These are phyloP conservation scores for Lepiota brunneoincarnata DNA, from an alignment of 768 basidiomycete genomes.

Conservation along the genomic window DNA sequence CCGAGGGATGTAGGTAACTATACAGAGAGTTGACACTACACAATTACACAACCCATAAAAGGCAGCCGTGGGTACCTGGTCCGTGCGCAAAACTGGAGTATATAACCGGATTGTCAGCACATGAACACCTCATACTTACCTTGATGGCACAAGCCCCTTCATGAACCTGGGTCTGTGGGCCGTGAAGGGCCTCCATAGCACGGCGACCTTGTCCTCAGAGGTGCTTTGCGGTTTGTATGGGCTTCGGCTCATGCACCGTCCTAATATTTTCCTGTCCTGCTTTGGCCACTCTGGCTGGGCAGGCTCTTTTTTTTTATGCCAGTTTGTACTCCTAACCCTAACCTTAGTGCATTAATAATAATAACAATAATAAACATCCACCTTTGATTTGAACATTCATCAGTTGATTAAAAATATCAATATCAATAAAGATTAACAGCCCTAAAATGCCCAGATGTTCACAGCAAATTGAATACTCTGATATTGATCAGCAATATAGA, in stretches of 20 bases:
- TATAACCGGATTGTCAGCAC: conserved; percentile 21
- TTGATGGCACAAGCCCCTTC: conserved; percentile 62
- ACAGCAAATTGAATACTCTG: too few relatives aligned
- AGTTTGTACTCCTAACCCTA: conserved; percentile 40
- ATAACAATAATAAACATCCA: neutral
- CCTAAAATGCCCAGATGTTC: too few relatives aligned
- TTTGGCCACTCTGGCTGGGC: conserved; percentile 63
- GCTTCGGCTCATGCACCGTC: conserved; percentile 77
- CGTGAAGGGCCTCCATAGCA: conserved; percentile 59
- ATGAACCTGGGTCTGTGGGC: conserved; percentile 54
- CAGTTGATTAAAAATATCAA: too few relatives aligned
- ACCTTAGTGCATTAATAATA: conserved; percentile 28
- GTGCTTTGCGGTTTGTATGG: conserved; percentile 57
- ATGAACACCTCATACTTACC: conserved; percentile 49
- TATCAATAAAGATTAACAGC: too few relatives aligned
- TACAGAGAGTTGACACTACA: neutral
- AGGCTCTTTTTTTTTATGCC: conserved; percentile 42
- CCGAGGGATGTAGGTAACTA: neutral
- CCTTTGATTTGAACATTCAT: too few relatives aligned
- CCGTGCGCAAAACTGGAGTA: conserved; percentile 30
- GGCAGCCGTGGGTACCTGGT: conserved; percentile 21
- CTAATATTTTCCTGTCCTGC: conserved; percentile 77
- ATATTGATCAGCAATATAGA: too few relatives aligned
- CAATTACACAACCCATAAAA: neutral
- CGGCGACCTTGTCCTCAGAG: conserved; percentile 73